Evolutionary conservation across 2,329 filamentous ascomycete species (phyloP), one percentile per base, ranked within the genome.

Genomic region (Pseudogymnoascus sp.): DNA sequence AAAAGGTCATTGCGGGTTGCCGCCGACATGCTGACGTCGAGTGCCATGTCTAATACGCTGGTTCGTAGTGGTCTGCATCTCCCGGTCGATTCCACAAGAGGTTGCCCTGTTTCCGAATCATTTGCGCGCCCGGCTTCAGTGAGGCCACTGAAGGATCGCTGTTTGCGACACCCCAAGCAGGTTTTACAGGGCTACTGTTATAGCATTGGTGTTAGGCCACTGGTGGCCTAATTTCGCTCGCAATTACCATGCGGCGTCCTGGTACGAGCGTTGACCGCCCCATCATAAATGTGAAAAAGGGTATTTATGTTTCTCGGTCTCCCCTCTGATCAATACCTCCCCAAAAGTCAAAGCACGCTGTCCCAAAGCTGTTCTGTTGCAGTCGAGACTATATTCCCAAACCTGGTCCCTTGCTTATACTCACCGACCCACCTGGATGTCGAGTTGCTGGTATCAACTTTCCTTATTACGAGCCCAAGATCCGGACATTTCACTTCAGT

Each of bases 281-380:
- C 29, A 11, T 54, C 47, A 17, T 33, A 17, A 33, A 21, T 35
- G 47, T 15, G 24, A 33, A 10, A 58, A 59, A 39, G 57, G 21
- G 37, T 59, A 59, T 59, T 59, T 59, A 59, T 59, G 57, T 26
- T 59, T 59, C 57, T 59, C 35, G 17, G 33, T 59, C 57, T 59
- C 57, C 57, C 57, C 37, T 31, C 37, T 33, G 6, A 39, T 39
- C 35, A 26, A 39, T 37, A 59, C 57, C 35, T 40, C 29, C 8
- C 57, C 57, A 54, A 54, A 54, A 54, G 26, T 24, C 17, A 15
- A 54, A 54, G 47, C 47, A 54, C 29, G 29, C 31, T 54, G 47
- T 35, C 29, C 47, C 29, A 35, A 35, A 54, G 47, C 44, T 17
- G 13, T 33, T 35, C 37, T 39, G 57, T 39, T 59, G 33, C 57